Conservation (phyloP, 192 early-diverging fungal species). For the Phlyctochytrium arcticum region DNA sequence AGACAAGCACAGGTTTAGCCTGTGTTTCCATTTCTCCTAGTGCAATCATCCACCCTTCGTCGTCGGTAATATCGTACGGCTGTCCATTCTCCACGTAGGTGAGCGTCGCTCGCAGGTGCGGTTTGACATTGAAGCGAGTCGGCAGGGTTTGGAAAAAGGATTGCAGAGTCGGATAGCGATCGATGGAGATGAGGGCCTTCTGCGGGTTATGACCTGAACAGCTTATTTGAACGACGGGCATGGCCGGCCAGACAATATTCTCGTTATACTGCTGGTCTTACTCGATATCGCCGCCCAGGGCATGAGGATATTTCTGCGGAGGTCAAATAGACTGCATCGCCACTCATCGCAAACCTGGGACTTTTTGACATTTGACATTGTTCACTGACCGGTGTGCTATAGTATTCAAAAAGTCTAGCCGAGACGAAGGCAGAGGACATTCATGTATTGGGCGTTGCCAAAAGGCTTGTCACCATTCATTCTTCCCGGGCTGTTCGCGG, state of each 20-base stretch:
- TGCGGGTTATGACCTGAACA: constrained; percentile 15
- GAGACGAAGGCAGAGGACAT: no score
- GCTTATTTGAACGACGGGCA: constrained; percentile 15
- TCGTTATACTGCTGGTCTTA: no score
- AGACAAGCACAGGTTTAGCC: constrained; percentile 5
- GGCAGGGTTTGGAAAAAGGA: constrained; percentile 9
- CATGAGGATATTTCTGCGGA: no score
- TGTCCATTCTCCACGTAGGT: constrained; percentile 16
- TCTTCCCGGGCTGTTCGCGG: no score
- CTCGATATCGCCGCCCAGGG: no score
- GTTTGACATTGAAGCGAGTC: neutral
- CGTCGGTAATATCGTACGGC: constrained; percentile 13
- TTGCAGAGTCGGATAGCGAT: constrained; percentile 5
- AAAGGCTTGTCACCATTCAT: no score
- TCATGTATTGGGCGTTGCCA: no score
- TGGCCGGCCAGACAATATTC: neutral
- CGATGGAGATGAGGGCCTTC: constrained; percentile 9
- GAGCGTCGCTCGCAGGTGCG: neutral
- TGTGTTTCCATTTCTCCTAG: constrained; percentile 11
- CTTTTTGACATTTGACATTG: no score
- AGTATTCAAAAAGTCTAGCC: no score
- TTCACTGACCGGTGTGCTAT: no score
- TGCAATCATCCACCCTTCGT: constrained; percentile 16
- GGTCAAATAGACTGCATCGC: no score
- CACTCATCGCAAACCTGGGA: no score